These are phyloP conservation scores for Umbelopsis vinacea DNA, from an alignment of 192 early-diverging fungal species.

Conservation along the genomic window DNA sequence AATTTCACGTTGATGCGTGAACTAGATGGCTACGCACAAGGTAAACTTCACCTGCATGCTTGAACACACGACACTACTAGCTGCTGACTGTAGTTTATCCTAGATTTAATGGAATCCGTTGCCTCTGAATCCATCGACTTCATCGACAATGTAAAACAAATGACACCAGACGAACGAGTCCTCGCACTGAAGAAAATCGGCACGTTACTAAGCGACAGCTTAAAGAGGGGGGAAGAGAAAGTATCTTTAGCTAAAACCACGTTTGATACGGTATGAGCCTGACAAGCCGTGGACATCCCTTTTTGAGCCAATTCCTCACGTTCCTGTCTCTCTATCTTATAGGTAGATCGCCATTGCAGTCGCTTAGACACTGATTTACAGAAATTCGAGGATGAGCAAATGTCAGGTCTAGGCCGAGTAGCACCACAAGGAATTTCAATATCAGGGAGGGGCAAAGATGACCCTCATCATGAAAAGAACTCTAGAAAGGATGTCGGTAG, in stretches of 20 bases:
- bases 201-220: constrained; percentile 67
- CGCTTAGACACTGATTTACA: constrained; percentile 90
- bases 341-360: constrained; percentile 89
- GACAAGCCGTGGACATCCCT: no score
- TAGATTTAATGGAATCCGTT: constrained; percentile 75
- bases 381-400: constrained; percentile 91
- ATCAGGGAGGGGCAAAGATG: constrained; percentile 38
- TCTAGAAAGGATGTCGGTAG: constrained; percentile 19
- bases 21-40: constrained; percentile 78
- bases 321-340: background rate
- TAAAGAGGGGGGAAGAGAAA: constrained; percentile 93
- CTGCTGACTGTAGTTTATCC: background rate
- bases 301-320: no score
- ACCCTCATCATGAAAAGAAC: constrained; percentile 15
- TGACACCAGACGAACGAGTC: constrained; percentile 57
- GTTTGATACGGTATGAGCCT: constrained; percentile 79
- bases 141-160: constrained; percentile 63
- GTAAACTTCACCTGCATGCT: constrained; percentile 34
- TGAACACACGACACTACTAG: background rate
- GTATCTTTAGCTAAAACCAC: constrained; percentile 91
- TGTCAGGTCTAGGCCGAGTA: constrained; percentile 61
- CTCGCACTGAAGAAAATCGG: constrained; percentile 58
- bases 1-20: constrained; percentile 95
- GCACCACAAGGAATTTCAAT: constrained; percentile 31
- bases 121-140: constrained; percentile 73